These are phyloP conservation scores for Saxophila tyrrhenica DNA, from an alignment of 495 filamentous ascomycete species.

Conservation along the genomic window DNA sequence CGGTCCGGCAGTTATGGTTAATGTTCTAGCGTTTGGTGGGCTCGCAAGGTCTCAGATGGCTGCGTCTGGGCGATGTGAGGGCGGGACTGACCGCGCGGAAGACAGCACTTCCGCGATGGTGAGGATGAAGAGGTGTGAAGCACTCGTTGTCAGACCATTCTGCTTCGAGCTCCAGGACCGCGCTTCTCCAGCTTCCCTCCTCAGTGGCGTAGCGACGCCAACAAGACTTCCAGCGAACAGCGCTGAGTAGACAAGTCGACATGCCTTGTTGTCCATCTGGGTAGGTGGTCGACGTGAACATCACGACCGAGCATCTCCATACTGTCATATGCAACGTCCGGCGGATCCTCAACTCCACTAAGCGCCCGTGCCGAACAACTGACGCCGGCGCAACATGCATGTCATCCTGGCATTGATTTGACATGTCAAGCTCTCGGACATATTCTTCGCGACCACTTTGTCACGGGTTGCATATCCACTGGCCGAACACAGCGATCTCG, in stretches of 20 bases:
- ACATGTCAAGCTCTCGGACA: background rate
- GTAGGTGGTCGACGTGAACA: background rate
- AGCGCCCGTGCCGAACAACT: background rate
- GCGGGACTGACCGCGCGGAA: background rate
- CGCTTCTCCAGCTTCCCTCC: background rate
- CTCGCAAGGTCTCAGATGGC: background rate
- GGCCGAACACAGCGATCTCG: background rate
- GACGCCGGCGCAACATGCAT: background rate
- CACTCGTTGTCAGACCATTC: background rate
- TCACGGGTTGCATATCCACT: background rate
- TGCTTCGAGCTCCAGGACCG: background rate
- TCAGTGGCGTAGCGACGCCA: background rate
- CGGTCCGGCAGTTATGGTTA: background rate
- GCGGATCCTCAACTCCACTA: background rate
- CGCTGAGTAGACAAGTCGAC: background rate
- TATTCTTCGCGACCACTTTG: background rate
- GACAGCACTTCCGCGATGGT: background rate
- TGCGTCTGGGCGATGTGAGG: background rate
- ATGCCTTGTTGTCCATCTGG: background rate
- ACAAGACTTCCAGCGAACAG: background rate
- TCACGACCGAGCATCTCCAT: background rate
- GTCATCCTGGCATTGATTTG: background rate
- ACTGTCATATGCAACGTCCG: background rate
- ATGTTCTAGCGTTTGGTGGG: too few relatives aligned
- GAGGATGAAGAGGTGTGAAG: background rate